phyloP scores from a whole-genome alignment of 331 rosid species.

The Rosa hybrid region DNA sequence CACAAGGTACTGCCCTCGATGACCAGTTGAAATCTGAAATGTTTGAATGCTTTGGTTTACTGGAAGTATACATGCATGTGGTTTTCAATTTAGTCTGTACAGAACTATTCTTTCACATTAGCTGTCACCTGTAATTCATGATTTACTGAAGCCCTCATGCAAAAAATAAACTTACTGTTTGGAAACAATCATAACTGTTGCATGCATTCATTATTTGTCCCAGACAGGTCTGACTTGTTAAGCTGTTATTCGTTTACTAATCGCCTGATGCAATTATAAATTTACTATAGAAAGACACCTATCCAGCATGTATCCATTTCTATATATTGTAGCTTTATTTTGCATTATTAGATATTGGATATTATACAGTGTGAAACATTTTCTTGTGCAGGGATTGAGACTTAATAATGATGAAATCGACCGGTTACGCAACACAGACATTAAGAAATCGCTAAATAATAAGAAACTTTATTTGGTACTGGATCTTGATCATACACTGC shows the following conservation, averaged over 20 bases:
- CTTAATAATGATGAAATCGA: conserved; percentile 64
- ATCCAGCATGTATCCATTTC: not conserved
- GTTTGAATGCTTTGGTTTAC: not conserved
- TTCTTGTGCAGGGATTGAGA: conserved; percentile 55
- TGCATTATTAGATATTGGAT: not conserved
- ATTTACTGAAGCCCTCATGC: not conserved
- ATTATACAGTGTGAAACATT: not conserved
- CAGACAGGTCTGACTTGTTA: not conserved
- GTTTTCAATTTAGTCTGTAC: not conserved
- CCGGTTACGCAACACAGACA: conserved; percentile 60
- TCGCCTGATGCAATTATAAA: not conserved
- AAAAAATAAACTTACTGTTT: not conserved
- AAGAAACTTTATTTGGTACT: conserved; percentile 71
- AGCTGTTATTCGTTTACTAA: too few relatives aligned
- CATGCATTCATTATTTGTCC: not conserved
- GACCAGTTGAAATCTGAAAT: not conserved
- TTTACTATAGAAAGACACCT: not conserved
- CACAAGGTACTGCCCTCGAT: conserved; percentile 52
- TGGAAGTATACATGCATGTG: not conserved
- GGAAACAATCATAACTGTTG: not conserved
- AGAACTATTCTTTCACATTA: not conserved
- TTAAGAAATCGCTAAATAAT: conserved; percentile 49
- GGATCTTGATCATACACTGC: conserved; percentile 76
- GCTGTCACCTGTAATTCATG: not conserved
- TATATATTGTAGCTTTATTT: not conserved